Evolutionary conservation across 805 yeast species (phyloP), one percentile per base, ranked within the genome.

Genomic region (Starmerella bombicola): DNA sequence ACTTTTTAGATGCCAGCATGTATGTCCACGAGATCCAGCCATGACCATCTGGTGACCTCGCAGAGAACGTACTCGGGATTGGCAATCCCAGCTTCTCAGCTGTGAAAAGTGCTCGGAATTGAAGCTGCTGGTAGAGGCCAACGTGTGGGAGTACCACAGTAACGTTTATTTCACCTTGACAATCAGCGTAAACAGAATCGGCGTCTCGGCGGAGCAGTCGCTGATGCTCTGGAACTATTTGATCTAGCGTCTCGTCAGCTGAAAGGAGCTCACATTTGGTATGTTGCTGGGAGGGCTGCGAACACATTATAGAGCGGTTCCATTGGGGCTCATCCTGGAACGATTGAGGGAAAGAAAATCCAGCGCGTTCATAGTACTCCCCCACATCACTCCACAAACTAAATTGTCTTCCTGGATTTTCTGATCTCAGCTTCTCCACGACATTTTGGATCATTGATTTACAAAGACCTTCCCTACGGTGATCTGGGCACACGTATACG

Each of bases 11-110:
- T 17, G 10, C 33, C n/a, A 46, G 31, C 37, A 43, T 30, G 30
- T 46, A 43, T 7, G 50, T 38, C 50, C 50, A 46, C 19, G 48
- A 29, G 3, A 41, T 33, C 50, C 50, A 46, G 26, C 50, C 47
- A 29, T 46, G 47, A 28, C 48, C 45, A 28, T 46, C 44, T 5
- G 24, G 10, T 12, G 45, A 40, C 18, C 51, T 46, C n/a, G 51
- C 51, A 9, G 37, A 40, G 31, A 41, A 47, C 24, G 16, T 16
- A 19, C 24, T 30, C 3, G 48, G 48, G 13, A 15, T 30, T 13
- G 16, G 19, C 4, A 35, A 15, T 10, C 43, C 41, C n/a, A 47
- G 33, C 19, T 34, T 34, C 26, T 41, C 38, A 23, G 48, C 48
- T n/a, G 35, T 22, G n/a, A 34, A 15, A 12, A 39, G 28, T 3